These are phyloP conservation scores for Phytophthora brassicae DNA, from an alignment of 352 stramenopile genomes.

Conservation along the genomic window DNA sequence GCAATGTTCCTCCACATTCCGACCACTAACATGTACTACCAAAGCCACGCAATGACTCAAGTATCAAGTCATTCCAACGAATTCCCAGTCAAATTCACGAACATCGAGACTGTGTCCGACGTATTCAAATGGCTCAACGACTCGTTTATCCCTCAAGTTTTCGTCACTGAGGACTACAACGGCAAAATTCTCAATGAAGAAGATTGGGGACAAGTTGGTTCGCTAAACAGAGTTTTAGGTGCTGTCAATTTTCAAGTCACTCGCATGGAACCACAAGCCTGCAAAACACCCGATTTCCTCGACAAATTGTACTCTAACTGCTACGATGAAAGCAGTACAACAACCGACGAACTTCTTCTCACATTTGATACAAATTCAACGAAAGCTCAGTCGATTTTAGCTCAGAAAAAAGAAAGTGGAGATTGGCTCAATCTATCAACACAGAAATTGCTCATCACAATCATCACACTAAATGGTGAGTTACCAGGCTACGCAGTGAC, in stretches of 20 bases:
- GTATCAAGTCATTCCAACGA: conserved; percentile 26
- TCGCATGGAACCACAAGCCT: conserved; percentile 6
- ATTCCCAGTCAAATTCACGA: conserved; percentile 33
- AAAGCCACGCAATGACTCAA: conserved; percentile 32
- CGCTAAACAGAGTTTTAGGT: conserved; percentile 42
- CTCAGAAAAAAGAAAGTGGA: conserved; percentile 20
- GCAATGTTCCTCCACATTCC: conserved; percentile 51
- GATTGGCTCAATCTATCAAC: conserved; percentile 33
- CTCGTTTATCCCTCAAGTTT: conserved; percentile 44
- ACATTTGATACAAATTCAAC: conserved; percentile 23
- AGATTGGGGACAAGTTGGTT: conserved; percentile 29
- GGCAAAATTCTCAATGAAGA: conserved; percentile 27
- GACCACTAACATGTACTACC: conserved; percentile 35
- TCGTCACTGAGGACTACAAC: conserved; percentile 52
- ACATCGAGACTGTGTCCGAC: conserved; percentile 35
- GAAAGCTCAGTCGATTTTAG: conserved; percentile 11
- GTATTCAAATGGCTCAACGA: conserved; percentile 48
- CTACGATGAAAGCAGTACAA: conserved; percentile 23
- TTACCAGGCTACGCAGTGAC: conserved; percentile 32
- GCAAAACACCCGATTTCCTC: conserved; percentile 21
- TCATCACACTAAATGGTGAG: conserved; percentile 44
- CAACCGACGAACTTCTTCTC: conserved; percentile 16
- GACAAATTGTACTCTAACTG: conserved; percentile 32
- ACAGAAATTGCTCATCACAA: conserved; percentile 26
- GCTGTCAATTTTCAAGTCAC: conserved; percentile 35